Base-by-base conservation (phyloP, 768 basidiomycete genomes). In the Russula abietina region DNA sequence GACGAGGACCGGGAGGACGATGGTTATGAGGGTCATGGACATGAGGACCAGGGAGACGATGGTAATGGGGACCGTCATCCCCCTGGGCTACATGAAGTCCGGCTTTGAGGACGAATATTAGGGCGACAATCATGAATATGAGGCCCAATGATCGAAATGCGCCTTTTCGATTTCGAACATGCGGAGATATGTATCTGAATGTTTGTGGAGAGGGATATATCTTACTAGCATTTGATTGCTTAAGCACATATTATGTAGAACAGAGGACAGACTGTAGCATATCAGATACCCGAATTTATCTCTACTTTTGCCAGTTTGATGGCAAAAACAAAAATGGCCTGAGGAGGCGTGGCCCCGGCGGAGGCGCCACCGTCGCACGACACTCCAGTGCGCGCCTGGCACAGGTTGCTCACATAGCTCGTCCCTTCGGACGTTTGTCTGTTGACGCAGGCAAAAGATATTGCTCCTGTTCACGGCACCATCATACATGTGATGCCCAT, bases 401-500 rank as follows among this genome's bases (percentile, higher is more conserved):
- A 49, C 55, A 56, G 48, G 30, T 61, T 61, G 36, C 33, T 36
- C 22, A 55, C 26, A 48, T 33, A 49, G 30, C 10, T 62, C 56
- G 61, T 62, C 56, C 61, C 14, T 38, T 53, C 26, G 61, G 61
- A 54, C 57, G 56, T 48, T 62, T 62, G 61, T 62, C 61, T 59
- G 57, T 56, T 57, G 26, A 48, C 36, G 39, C 62, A 58, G 57
- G 24, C 57, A 39, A 59, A 65, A 11, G 30, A 16, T 30, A 38
- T 45, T 14, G 6, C 22, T 26, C 28, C 46, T 43, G 26, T 28
- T 45, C 9, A 30, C 41, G 22, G 55, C 38, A n/a, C 30, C 50
- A 24, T 56, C 60, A 56, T 68, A 59, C 57, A 69, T 70, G 70
- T 67, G 62, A 72, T 72, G 71, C 69, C 32, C 61, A 71, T 68